These are phyloP conservation scores for Populus hybrid DNA, from an alignment of 441 rosid species.

Conservation along the genomic window DNA sequence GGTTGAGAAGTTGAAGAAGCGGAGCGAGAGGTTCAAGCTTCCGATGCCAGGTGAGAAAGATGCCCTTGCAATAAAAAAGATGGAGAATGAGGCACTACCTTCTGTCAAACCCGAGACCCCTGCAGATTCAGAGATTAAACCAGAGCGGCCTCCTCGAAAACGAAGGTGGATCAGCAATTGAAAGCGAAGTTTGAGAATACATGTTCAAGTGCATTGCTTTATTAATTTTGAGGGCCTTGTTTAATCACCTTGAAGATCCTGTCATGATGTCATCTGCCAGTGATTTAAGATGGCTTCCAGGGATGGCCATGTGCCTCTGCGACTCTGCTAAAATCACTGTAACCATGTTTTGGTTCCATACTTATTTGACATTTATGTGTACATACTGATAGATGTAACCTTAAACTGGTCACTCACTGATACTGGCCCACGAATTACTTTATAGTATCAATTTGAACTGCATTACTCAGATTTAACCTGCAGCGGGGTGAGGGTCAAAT, in stretches of 20 bases:
- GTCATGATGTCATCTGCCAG: background rate
- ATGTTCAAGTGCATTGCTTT: conserved; percentile 7
- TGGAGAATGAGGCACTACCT: conserved; percentile 58
- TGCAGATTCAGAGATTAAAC: conserved; percentile 66
- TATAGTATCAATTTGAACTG: conserved; percentile 20
- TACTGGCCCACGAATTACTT: conserved; percentile 34
- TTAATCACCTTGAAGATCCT: conserved; percentile 21
- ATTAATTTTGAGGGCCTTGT: background rate
- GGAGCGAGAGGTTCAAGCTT: conserved; percentile 89
- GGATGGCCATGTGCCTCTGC: conserved; percentile 26
- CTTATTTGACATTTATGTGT: conserved; percentile 24
- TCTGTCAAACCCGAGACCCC: conserved; percentile 53
- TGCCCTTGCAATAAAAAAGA: conserved; percentile 49
- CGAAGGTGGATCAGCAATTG: conserved; percentile 83
- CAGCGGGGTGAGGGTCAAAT: background rate
- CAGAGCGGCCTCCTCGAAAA: conserved; percentile 89
- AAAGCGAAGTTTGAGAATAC: conserved; percentile 19
- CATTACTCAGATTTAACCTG: conserved; percentile 27
- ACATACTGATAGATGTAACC: conserved; percentile 38
- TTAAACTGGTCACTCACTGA: conserved; percentile 24
- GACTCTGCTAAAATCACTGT: conserved; percentile 18
- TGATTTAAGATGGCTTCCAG: conserved; percentile 17
- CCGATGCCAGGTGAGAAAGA: conserved; percentile 94
- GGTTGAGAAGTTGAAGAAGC: conserved; percentile 93
- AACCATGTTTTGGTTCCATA: conserved; percentile 17